A percentile compares a stretch with the other conserved stretches of the same genome.
Evolutionary conservation across 176 grass and related monocot genomes (phyloP).

Genomic region (Rhynchospora tenuis): DNA sequence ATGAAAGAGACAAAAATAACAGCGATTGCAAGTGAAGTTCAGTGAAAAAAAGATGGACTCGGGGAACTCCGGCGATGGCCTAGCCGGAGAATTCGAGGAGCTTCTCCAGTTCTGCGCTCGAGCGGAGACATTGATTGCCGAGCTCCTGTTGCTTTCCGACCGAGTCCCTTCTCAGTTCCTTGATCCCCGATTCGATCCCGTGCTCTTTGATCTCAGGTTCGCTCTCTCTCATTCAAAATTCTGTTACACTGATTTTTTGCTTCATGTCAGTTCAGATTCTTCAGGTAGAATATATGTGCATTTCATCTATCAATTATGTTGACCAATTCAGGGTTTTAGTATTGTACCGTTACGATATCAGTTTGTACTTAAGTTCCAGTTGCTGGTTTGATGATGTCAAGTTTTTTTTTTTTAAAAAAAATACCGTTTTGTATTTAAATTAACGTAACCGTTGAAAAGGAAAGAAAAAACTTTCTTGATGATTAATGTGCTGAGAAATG

Average conservation of each 20-base stretch:
- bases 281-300: neutral
- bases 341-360: neutral
- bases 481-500: neutral
- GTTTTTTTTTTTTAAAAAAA: neutral
- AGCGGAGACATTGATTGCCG: conserved; percentile 54
- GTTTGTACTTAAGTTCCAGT: neutral
- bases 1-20: neutral
- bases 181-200: conserved; percentile 42
- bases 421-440: neutral
- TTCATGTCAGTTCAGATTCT: neutral
- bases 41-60: neutral
- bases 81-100: conserved; percentile 36
- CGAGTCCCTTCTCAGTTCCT: conserved; percentile 41
- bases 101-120: conserved; percentile 59
- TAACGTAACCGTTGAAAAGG: neutral
- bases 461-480: neutral
- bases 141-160: conserved; percentile 56
- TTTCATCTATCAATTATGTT: neutral
- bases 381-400: neutral
- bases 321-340: neutral
- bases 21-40: neutral
- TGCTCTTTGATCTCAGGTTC: conserved; percentile 74
- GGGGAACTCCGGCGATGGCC: conserved; percentile 14
- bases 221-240: neutral
- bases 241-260: neutral